These are phyloP conservation scores for Talaromyces pinophilus DNA, from an alignment of 2,329 filamentous ascomycete genomes.

Conservation along the genomic window DNA sequence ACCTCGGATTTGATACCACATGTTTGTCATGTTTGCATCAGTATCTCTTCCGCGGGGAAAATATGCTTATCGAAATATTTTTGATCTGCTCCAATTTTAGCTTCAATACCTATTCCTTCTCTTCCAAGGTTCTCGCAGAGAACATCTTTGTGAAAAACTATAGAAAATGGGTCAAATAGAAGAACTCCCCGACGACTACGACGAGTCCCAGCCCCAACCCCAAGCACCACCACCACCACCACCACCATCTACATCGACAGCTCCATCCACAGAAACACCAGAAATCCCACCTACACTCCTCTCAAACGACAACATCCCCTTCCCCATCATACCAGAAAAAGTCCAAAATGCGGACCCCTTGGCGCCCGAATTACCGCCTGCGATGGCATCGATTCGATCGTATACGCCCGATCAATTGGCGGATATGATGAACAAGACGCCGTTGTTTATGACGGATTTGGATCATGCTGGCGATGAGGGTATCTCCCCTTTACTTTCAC, in stretches of 20 bases:
- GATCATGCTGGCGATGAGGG: conserved; percentile 61
- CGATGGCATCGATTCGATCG: conserved; percentile 58
- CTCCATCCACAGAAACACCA: neutral
- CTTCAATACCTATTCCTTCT: neutral
- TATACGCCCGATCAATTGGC: conserved; percentile 63
- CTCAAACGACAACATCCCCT: conserved; percentile 35
- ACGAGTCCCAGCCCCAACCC: conserved; percentile 43
- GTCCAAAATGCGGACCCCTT: conserved; percentile 35
- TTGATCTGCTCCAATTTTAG: neutral
- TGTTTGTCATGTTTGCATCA: conserved; percentile 23
- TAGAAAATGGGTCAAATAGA: conserved; percentile 54
- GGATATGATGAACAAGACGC: conserved; percentile 67
- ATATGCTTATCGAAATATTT: conserved; percentile 14
- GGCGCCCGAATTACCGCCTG: conserved; percentile 56
- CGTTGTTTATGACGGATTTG: conserved; percentile 94
- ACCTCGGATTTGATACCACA: neutral
- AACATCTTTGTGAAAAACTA: neutral
- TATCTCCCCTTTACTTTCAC: conserved; percentile 28
- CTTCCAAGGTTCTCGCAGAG: neutral
- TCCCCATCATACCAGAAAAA: conserved; percentile 43
- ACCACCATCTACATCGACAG: conserved; percentile 36
- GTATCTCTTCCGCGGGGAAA: conserved; percentile 13
- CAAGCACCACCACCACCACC: conserved; percentile 36
- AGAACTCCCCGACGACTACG: conserved; percentile 54
- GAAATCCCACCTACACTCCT: conserved; percentile 7